Evolutionary conservation across 768 basidiomycete genomes (phyloP), one percentile per base, ranked within the genome.

Genomic region (Boletus rex-veris): DNA sequence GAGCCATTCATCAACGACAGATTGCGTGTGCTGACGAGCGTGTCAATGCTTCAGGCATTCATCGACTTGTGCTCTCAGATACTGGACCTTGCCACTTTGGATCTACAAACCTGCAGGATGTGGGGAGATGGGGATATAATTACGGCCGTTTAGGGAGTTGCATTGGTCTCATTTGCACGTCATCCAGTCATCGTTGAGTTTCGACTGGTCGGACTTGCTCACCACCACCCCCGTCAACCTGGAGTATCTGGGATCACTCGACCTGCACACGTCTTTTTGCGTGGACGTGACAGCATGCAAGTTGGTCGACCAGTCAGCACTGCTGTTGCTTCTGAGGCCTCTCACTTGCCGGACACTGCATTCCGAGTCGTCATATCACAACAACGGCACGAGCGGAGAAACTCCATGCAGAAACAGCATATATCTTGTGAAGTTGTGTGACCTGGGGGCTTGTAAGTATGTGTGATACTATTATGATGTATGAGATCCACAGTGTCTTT

Each of bases 121-220:
- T n/a, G n/a, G n/a, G n/a, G n/a, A n/a, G n/a, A n/a, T n/a, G n/a
- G n/a, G n/a, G n/a, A n/a, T n/a, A n/a, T n/a, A n/a, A n/a, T n/a
- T n/a, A n/a, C n/a, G n/a, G n/a, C n/a, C n/a, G n/a, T n/a, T n/a
- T n/a, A n/a, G n/a, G n/a, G n/a, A n/a, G n/a, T n/a, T n/a, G n/a
- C n/a, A n/a, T n/a, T n/a, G n/a, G n/a, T n/a, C n/a, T n/a, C n/a
- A n/a, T n/a, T n/a, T n/a, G n/a, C n/a, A n/a, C n/a, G n/a, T n/a
- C n/a, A n/a, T n/a, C n/a, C n/a, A n/a, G n/a, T n/a, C n/a, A n/a
- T n/a, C n/a, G n/a, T 73, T 98, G 61, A 84, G 86, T 66, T 88
- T 98, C 58, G 86, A 90, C 50, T 98, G 94, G 94, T 80, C 80
- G 5, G 95, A 98, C 65, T 81, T 80, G 52, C 71, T 91, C 40